Evolutionary conservation across 176 grass and related monocot genomes (phyloP), one percentile per base, ranked within the genome.

Genomic region (Oryza punctata): DNA sequence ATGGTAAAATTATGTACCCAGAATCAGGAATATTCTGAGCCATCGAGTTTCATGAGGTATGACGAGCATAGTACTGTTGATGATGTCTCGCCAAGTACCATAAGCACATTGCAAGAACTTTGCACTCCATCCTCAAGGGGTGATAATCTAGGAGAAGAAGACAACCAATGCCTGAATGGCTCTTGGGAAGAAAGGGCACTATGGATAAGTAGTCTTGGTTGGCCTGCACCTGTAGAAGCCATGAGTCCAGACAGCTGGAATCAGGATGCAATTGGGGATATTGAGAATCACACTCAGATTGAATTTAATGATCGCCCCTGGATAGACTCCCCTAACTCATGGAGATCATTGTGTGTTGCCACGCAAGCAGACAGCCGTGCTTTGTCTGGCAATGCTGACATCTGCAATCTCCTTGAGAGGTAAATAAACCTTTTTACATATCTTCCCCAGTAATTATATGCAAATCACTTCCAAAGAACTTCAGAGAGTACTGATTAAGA

Each of bases 161-260:
- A 83, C 76, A 94, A 82, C 63, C 89, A 87, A 70, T 92, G 87
- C 77, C 69, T 85, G 15, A 85, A 85, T 41, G 80, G 85, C 52
- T 96, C 91, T 24, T 98, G 96, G 93, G 96, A 98, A 70, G 96
- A 96, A 75, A 88, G 91, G 40, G 94, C 85, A 61, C 76, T 98
- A 82, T 95, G 96, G 96, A 70, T 92, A 61, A 90, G 77, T 50
- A 87, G 77, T 67, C 79, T 91, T 86, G 91, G 90, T 75, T 95
- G 91, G 96, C 91, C 90, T 23, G 80, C 85, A 21, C 86, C 85
- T 33, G 88, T 84, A 44, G 91, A 98, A 82, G 80, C 93, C 11
- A 90, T 86, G 59, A 93, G 85, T 59, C 91, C 87, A 7, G 77
- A 91, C 83, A 91, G 85, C 65, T 95, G 89, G 91, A 70, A 80